Conservation (phyloP, 495 filamentous ascomycete species). For the Annulohypoxylon moriforme region DNA sequence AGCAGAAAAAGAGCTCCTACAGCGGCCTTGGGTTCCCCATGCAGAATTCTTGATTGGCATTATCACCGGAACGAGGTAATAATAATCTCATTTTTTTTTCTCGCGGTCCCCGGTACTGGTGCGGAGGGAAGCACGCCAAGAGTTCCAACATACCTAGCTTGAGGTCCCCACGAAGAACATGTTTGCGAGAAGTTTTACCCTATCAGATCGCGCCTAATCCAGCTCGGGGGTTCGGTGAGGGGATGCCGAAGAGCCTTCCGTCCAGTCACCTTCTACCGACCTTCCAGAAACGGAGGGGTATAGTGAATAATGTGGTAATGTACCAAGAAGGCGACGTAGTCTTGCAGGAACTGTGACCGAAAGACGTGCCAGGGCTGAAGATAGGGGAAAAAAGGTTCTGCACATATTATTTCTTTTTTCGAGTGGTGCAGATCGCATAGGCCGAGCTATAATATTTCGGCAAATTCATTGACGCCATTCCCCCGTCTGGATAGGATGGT, state of each 20-base stretch:
- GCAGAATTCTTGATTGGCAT: constrained; percentile 36
- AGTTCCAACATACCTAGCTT: constrained; percentile 37
- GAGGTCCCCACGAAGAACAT: constrained; percentile 38
- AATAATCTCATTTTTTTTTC: constrained; percentile 34
- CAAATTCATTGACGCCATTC: constrained; percentile 35
- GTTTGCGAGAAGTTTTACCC: constrained; percentile 41
- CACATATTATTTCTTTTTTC: constrained; percentile 16
- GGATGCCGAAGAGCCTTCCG: constrained; percentile 45
- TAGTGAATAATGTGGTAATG: constrained; percentile 39
- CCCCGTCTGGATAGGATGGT: constrained; percentile 13
- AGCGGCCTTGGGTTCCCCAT: constrained; percentile 34
- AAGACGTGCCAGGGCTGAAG: constrained; percentile 40
- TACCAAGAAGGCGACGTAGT: constrained; percentile 42
- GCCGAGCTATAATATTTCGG: constrained; percentile 38
- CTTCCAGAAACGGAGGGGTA: constrained; percentile 49
- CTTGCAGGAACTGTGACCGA: constrained; percentile 41
- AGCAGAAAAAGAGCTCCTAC: constrained; percentile 26
- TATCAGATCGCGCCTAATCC: constrained; percentile 40
- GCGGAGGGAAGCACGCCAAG: constrained; percentile 43
- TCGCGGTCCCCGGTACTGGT: constrained; percentile 35
- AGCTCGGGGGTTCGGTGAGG: constrained; percentile 52
- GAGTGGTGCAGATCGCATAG: constrained; percentile 37
- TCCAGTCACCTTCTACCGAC: constrained; percentile 50
- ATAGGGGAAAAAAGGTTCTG: constrained; percentile 28
- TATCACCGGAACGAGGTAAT: constrained; percentile 35